Conservation (phyloP, 1,284 basidiomycete genomes). For the Coniferiporia sulphurascens region DNA sequence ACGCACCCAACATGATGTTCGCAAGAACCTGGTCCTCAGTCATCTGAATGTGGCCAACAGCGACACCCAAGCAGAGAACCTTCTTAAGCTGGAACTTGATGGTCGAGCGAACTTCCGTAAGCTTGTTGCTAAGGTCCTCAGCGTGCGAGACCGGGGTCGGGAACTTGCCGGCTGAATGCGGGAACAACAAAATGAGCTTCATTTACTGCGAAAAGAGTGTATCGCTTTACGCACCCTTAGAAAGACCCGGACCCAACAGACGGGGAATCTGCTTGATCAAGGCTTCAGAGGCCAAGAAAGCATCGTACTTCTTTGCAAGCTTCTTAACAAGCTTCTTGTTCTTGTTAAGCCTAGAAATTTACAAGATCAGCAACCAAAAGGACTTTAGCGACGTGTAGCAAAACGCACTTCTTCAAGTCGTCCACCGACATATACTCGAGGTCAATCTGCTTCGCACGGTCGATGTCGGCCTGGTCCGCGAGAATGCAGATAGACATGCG, state of each 20-base stretch:
- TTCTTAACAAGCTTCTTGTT: constrained; percentile 99
- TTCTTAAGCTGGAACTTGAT: constrained; percentile 99
- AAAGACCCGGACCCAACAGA: constrained; percentile 98
- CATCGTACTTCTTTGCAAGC: constrained; percentile 99
- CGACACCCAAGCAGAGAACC: constrained; percentile 98
- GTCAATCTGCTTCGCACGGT: constrained; percentile 96
- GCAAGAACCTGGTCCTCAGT: constrained; percentile 94
- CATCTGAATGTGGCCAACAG: constrained; percentile 98
- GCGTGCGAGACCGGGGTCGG: constrained; percentile 92
- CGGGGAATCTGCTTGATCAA: constrained; percentile 99
- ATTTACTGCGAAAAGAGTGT: neutral
- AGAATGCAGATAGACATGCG: constrained; percentile 99
- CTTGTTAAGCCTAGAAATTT: constrained; percentile 78
- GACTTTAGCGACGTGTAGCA: neutral
- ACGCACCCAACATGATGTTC: constrained; percentile 94
- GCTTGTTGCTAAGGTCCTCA: constrained; percentile 91
- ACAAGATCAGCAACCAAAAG: neutral
- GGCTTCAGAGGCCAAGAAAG: constrained; percentile 96
- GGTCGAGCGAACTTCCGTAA: constrained; percentile 94
- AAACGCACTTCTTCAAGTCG: constrained; percentile 91
- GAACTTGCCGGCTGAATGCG: constrained; percentile 88
- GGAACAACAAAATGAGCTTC: constrained; percentile 5
- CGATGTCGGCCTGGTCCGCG: constrained; percentile 97
- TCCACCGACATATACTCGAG: constrained; percentile 99
- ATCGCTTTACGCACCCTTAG: constrained; percentile 65